These are phyloP conservation scores for Angomonas deanei DNA, from an alignment of 208 protist species.

Conservation along the genomic window DNA sequence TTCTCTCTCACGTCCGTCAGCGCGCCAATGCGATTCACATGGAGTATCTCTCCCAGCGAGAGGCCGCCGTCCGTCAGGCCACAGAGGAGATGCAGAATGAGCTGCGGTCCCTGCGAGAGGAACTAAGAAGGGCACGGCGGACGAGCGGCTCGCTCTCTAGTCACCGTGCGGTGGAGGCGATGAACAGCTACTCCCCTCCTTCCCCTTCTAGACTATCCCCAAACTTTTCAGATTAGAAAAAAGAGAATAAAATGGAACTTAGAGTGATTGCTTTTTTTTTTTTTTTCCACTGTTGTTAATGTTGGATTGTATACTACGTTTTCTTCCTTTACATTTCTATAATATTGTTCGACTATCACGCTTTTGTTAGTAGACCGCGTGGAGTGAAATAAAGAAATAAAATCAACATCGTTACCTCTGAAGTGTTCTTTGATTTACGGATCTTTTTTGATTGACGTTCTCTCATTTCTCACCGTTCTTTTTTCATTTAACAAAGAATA, in stretches of 20 bases:
- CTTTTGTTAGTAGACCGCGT: too few species aligned
- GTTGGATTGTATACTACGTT: neutral
- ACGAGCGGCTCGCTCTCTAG: neutral
- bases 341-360: too few species aligned
- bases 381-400: too few species aligned
- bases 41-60: slow-evolving; percentile 8
- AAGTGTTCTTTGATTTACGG: too few species aligned
- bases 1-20: neutral
- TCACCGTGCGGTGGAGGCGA: too few species aligned
- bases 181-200: too few species aligned
- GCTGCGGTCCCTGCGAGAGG: slow-evolving; percentile 13
- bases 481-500: too few species aligned
- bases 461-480: too few species aligned
- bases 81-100: slow-evolving; percentile 8
- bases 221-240: neutral
- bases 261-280: slow-evolving; percentile 55
- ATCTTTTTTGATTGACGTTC: too few species aligned
- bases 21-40: neutral
- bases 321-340: neutral
- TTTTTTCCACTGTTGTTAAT: slow-evolving; percentile 13
- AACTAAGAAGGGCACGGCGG: slow-evolving; percentile 13
- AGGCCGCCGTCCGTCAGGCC: slow-evolving; percentile 11
- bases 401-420: too few species aligned
- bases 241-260: too few species aligned
- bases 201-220: too few species aligned